Evolutionary conservation across 2,329 filamentous ascomycete genomes (phyloP), one percentile per base, ranked within the genome.

Genomic region (Mycosphaerella sp.): DNA sequence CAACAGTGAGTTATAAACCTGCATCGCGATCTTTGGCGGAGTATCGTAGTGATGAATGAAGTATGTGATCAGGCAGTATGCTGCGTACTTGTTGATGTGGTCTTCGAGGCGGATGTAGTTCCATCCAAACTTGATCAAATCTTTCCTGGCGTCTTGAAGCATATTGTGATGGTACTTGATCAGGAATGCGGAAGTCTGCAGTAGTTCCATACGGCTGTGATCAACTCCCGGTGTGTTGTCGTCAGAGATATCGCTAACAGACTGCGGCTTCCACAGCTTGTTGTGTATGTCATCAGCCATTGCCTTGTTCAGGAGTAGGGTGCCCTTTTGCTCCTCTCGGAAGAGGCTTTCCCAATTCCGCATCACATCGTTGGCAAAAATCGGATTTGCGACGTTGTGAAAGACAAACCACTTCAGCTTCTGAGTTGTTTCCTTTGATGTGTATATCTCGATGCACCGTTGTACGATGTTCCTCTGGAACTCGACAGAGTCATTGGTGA

Each of bases 101-200:
- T 99, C 93, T 67, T 99, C 95, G n/a, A 98, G 80, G 23, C 89
- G 84, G 65, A 98, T 98, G 68, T 95, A 97, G 14, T 91, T 95
- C 93, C 93, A 99, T 2, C 90, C 91, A 71, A 97, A 98, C 72
- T 96, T 97, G 67, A 98, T 98, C 58, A 98, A 92, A 60, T 98
- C 93, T 72, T 98, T 98, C 38, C 95, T 84, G 2, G 89, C 85
- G 65, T 97, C 93, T 62, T 95, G 87, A 1, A 98, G 80, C 51
- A 90, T 87, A 32, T 82, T 81, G 65, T 92, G 84, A 66, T 98
- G 89, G 66, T 97, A 95, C 68, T 98, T 98, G 72, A 98, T 86
- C 39, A 98, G 78, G 76, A 98, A 84, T 0, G 93, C 91, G 5
- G 93, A 96, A 43, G 97, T 80, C 69, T 99, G 95, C 44, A 99